Conservation (phyloP, 306 rosid genomes). For the Glycine soja region DNA sequence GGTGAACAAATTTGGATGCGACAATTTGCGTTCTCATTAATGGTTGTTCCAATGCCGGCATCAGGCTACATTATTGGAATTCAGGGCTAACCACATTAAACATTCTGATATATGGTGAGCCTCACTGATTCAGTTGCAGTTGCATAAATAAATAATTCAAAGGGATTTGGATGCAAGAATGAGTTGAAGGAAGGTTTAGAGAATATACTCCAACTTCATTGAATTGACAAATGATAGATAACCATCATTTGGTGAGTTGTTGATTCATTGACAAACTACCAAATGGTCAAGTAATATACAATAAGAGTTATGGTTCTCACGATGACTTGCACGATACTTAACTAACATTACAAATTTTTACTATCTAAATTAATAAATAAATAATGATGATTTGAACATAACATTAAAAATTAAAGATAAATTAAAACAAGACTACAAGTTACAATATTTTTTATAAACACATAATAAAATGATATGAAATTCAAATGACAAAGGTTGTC, state of each 20-base stretch:
- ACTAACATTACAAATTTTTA: no score
- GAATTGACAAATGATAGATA: background rate
- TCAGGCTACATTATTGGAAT: conserved; percentile 4
- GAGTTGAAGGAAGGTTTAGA: background rate
- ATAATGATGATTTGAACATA: no score
- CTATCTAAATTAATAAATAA: no score
- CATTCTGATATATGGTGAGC: background rate
- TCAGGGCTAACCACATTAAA: conserved; percentile 1
- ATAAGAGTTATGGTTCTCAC: no score
- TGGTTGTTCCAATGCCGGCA: conserved; percentile 11
- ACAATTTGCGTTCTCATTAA: conserved; percentile 1
- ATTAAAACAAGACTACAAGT: no score
- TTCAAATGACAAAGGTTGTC: no score
- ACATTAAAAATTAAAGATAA: no score
- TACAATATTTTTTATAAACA: no score
- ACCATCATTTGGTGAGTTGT: background rate
- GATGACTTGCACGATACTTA: no score
- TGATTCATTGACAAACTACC: no score
- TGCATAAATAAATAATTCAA: background rate
- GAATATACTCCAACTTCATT: background rate
- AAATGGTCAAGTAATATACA: no score
- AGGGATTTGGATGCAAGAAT: background rate
- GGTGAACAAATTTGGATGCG: background rate
- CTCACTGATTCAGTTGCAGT: background rate
- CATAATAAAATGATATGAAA: no score